These are phyloP conservation scores for Thraustochytrium sp. DNA, from an alignment of 352 stramenopile species.

Conservation along the genomic window DNA sequence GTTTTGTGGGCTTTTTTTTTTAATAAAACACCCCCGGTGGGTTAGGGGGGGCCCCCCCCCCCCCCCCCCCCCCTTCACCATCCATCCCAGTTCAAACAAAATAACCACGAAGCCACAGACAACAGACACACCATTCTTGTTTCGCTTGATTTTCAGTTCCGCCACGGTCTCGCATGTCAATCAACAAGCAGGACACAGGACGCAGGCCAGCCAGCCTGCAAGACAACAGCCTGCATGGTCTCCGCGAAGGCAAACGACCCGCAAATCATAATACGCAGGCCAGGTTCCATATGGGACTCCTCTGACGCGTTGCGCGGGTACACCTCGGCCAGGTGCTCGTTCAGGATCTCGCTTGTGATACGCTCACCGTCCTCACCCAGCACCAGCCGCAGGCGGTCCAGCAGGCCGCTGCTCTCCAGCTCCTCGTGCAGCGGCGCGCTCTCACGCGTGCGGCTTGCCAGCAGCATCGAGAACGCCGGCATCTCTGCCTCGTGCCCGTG, in stretches of 20 bases:
- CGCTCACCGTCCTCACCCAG: neutral
- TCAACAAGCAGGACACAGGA: neutral
- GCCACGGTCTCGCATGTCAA: neutral
- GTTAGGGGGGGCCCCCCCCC: no score
- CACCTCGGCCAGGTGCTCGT: neutral
- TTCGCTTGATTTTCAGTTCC: no score
- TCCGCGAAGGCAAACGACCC: neutral
- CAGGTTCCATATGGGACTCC: neutral
- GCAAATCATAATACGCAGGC: slow-evolving; percentile 6
- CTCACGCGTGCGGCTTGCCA: neutral
- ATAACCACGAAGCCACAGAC: no score
- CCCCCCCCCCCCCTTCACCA: no score
- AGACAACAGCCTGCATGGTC: neutral
- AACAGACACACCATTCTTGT: no score
- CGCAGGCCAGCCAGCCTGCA: neutral
- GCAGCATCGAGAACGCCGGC: slow-evolving; percentile 8
- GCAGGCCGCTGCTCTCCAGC: neutral
- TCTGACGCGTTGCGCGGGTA: neutral
- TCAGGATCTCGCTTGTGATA: neutral
- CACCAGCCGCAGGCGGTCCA: neutral
- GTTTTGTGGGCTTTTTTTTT: neutral
- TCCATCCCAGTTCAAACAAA: no score
- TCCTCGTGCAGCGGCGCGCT: neutral
- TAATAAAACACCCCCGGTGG: no score
- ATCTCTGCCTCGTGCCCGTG: neutral